Base-by-base conservation (phyloP, 2,329 filamentous ascomycete genomes). In the Cryphonectria parasitica region DNA sequence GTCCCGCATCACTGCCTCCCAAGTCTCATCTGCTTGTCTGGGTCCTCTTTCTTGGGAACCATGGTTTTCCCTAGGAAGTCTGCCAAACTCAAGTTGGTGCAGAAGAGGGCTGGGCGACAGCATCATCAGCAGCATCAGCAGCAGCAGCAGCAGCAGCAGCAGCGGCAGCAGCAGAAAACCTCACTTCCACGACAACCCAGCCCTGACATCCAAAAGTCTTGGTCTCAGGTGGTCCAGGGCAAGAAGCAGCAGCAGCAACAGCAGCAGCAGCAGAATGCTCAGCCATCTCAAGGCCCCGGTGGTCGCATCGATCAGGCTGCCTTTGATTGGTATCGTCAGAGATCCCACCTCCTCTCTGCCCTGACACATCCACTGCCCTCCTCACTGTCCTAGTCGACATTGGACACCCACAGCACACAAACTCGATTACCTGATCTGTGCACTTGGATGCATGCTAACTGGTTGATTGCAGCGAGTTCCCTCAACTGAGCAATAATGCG, bases 401-500 rank as follows among this genome's bases (percentile, higher is more conserved):
- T 49, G 45, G 45, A n/a, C 7, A 7, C 65, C 17, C 11, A 13
- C 5, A 34, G 31, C 17, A 36, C 28, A 43, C 34, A 7, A 19
- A 13, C 22, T 54, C 25, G 36, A 22, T 22, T 2, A 11, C 63
- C 22, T 52, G 11, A 22, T 52, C 43, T 28, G 3, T 10, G 28
- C 60, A 43, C n/a, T 25, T 31, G 34, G 39, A 56, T 11, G 31
- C 19, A 22, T 66, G 67, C 80, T 80, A 66, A 81, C 68, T 69
- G 69, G 15, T 39, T 7, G 19, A 39, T 71, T 67, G 64, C 72
- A 91, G 89, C 72, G 89, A 91, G 77, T 91, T 91, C 68, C 89
- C 89, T 11, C 90, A 89, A 31, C 79, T 91, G 56, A 72, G 66
- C 71, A 72, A 88, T 75, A 89, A 87, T 73, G 82, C 87, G 61